A percentile compares a stretch with the other conserved stretches of the same genome.
These are phyloP conservation scores for Aspergillus mulundensis DNA, from an alignment of 495 filamentous ascomycete genomes.

Conservation along the genomic window DNA sequence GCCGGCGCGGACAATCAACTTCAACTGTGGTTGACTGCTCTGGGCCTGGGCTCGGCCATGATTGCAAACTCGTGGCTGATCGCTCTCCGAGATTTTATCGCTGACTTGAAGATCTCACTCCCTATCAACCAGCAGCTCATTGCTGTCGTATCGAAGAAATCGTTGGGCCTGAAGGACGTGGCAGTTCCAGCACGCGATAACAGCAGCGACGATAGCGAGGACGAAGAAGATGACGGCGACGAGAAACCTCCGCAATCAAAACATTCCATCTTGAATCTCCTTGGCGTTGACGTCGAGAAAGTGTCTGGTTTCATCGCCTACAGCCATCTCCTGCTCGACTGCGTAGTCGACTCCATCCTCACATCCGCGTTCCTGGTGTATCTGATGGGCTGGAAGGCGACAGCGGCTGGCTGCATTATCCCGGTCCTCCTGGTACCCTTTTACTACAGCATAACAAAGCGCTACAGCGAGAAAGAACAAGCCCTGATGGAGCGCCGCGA, in stretches of 20 bases:
- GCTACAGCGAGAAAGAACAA: conserved; percentile 57
- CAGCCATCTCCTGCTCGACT: conserved; percentile 49
- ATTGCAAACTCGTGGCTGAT: conserved; percentile 12
- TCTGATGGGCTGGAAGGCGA: conserved; percentile 62
- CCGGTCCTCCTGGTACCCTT: conserved; percentile 56
- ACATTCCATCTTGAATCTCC: conserved; percentile 67
- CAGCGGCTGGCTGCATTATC: conserved; percentile 57
- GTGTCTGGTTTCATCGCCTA: conserved; percentile 58
- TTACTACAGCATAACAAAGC: conserved; percentile 59
- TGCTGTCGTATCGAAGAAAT: conserved; percentile 13
- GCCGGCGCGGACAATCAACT: conserved; percentile 6
- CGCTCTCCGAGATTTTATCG: conserved; percentile 12
- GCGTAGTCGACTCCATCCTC: conserved; percentile 54
- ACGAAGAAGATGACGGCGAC: conserved; percentile 3
- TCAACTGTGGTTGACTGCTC: conserved; percentile 10
- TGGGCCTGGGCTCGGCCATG: conserved; percentile 8
- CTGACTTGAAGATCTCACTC: conserved; percentile 10
- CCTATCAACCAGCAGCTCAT: conserved; percentile 17
- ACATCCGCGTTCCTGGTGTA: conserved; percentile 58
- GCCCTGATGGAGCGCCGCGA: conserved; percentile 67
- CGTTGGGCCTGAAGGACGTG: conserved; percentile 9
- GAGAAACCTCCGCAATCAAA: conserved; percentile 12
- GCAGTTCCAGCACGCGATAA: neutral
- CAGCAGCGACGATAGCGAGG: neutral
- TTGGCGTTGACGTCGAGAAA: conserved; percentile 64